Evolutionary conservation across 2,329 filamentous ascomycete species (phyloP), one percentile per base, ranked within the genome.

Genomic region (Cordyceps pruinosa): DNA sequence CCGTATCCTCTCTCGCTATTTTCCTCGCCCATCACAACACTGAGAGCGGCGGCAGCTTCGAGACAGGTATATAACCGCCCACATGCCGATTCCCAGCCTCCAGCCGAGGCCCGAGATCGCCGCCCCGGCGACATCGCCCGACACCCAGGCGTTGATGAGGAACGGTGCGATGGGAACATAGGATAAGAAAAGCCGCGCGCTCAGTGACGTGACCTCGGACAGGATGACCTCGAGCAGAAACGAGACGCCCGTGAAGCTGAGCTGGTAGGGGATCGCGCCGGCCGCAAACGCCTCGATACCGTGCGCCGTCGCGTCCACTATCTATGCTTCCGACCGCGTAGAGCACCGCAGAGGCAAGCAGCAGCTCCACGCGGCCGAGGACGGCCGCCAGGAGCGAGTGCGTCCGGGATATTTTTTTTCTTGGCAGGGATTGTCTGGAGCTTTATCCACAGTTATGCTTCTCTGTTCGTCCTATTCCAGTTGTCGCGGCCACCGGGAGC

Each of bases 41-140:
- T 30, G 75, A 60, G 62, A 86, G 72, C 50, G 86, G 73, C 2
- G 84, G 82, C 8, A 84, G 61, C 4, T 79, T 71, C 65, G 77
- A 82, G 21, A 80, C 75, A 4, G 82, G 77, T 66, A 82, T 59
- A 86, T 83, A 66, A 86, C 81, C 59, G 72, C 74, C 73, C 79
- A 86, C 82, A 86, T 86, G 62, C 82, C 83, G 30, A 83, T 76
- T 32, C 83, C 84, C 82, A 82, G 85, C 58, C 75, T 69, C 84
- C 84, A 87, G 9, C 69, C 75, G 0, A 78, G 80, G 10, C 58
- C 62, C 0, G 57, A 63, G 2, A 86, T 68, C 1, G 84, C 79
- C 0, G 77, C 71, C 3, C 63, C 58, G 3, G 79, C 74, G 46
- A 87, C 69, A 62, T 85, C 74, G 32, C 83, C 84, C 60, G 79